Evolutionary conservation across 306 rosid species (phyloP).

Genomic region (Urtica urens): DNA sequence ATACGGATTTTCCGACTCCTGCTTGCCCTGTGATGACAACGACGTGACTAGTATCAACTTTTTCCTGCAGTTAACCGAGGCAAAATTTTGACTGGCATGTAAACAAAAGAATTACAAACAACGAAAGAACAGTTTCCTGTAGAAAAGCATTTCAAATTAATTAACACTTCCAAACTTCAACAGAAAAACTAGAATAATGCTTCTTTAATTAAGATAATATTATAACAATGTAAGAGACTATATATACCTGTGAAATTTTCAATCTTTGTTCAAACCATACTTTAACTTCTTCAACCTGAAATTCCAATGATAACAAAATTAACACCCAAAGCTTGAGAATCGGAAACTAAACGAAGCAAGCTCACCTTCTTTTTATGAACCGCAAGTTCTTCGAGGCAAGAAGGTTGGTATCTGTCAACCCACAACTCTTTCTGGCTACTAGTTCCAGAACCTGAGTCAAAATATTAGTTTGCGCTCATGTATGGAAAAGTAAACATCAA

Average conservation of each 20-base stretch:
- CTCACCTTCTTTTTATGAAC: conserved; percentile 86
- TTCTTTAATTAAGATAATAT: too few species aligned
- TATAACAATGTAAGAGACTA: neutral
- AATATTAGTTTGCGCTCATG: conserved; percentile 8
- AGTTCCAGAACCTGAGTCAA: conserved; percentile 36
- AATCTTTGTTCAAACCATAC: conserved; percentile 75
- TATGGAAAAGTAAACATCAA: neutral
- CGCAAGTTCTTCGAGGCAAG: conserved; percentile 63
- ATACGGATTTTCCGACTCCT: conserved; percentile 91
- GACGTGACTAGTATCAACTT: conserved; percentile 31
- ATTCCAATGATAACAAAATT: conserved; percentile 11
- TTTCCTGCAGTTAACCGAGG: conserved; percentile 34
- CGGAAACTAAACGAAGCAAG: conserved; percentile 12
- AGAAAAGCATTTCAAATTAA: too few species aligned
- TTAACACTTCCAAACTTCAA: too few species aligned
- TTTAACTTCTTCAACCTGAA: conserved; percentile 75
- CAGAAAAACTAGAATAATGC: too few species aligned
- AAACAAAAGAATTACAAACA: neutral
- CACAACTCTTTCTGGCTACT: conserved; percentile 44
- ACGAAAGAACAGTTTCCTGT: too few species aligned
- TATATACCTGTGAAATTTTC: conserved; percentile 51
- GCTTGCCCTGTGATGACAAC: conserved; percentile 79
- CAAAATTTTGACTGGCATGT: neutral
- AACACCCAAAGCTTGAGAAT: conserved; percentile 8
- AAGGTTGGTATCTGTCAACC: conserved; percentile 77